These are phyloP conservation scores for Lathyrus tuberosus DNA, from an alignment of 306 rosid genomes.

Conservation along the genomic window DNA sequence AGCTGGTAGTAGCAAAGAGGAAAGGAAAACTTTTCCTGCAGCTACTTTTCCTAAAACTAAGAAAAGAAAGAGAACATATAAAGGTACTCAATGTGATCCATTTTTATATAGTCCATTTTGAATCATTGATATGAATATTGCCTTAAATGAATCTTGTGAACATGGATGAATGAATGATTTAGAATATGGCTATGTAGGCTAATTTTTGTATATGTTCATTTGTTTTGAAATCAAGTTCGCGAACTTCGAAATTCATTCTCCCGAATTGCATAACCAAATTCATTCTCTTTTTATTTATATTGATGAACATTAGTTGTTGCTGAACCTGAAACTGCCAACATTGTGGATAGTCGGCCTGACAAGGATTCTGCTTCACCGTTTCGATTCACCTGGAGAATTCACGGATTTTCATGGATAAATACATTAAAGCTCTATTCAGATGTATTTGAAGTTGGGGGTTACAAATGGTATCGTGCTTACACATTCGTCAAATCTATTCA, in stretches of 20 bases:
- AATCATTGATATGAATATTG: background rate
- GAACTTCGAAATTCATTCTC: too few species aligned
- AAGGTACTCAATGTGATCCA: background rate
- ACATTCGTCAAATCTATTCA: background rate
- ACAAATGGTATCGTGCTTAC: background rate
- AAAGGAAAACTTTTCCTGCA: too few species aligned
- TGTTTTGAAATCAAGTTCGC: background rate
- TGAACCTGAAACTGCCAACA: slow-evolving; percentile 61
- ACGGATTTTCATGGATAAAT: background rate
- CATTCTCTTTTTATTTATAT: background rate
- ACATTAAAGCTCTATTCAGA: background rate
- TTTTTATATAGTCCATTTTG: background rate
- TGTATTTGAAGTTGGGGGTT: background rate
- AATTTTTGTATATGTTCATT: background rate
- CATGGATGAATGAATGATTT: background rate
- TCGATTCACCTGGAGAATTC: slow-evolving; percentile 68
- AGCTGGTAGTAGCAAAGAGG: background rate
- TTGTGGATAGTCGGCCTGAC: slow-evolving; percentile 45
- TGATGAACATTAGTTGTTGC: slow-evolving; percentile 38
- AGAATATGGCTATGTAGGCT: background rate
- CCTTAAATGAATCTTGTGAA: background rate
- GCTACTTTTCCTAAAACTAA: background rate
- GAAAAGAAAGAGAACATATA: background rate
- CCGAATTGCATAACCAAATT: too few species aligned
- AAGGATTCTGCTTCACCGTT: slow-evolving; percentile 48